These are phyloP conservation scores for Apiospora hydei DNA, from an alignment of 2,329 filamentous ascomycete genomes.

Conservation along the genomic window DNA sequence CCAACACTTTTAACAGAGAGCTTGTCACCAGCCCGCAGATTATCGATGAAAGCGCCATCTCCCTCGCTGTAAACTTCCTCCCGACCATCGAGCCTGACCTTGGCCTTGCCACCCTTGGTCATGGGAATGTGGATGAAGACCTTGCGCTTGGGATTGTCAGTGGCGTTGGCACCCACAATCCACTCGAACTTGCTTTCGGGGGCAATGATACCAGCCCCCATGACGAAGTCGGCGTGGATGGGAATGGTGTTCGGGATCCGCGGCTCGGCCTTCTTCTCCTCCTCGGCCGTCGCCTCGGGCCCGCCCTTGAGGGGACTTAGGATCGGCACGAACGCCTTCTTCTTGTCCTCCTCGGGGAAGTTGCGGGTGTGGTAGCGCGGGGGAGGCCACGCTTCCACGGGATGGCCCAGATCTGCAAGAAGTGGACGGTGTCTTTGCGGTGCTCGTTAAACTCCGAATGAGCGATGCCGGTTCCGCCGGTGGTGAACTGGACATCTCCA, in stretches of 20 bases:
- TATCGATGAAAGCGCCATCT: conserved; percentile 79
- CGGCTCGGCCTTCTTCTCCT: conserved; percentile 71
- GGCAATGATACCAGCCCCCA: conserved; percentile 78
- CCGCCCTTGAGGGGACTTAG: conserved; percentile 78
- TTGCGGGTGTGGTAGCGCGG: conserved; percentile 79
- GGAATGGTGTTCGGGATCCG: conserved; percentile 74
- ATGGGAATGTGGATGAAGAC: conserved; percentile 84
- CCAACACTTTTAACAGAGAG: conserved; percentile 72
- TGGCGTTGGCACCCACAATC: conserved; percentile 68
- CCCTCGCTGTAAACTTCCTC: conserved; percentile 77
- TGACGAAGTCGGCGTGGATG: conserved; percentile 83
- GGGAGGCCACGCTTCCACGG: conserved; percentile 77
- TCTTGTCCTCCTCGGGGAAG: conserved; percentile 77
- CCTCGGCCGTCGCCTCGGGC: conserved; percentile 62
- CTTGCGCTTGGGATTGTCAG: conserved; percentile 66
- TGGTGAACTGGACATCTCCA: conserved; percentile 90
- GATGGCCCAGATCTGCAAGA: conserved; percentile 88
- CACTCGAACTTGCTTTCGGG: conserved; percentile 73
- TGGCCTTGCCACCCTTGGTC: conserved; percentile 77
- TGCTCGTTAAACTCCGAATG: conserved; percentile 87
- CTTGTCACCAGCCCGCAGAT: conserved; percentile 69
- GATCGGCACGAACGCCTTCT: conserved; percentile 74
- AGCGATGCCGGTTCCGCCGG: conserved; percentile 80
- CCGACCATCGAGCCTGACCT: conserved; percentile 71
- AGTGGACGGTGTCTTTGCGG: conserved; percentile 74